Base-by-base conservation (phyloP, 2,329 filamentous ascomycete genomes). In the Ilyonectria destructans region DNA sequence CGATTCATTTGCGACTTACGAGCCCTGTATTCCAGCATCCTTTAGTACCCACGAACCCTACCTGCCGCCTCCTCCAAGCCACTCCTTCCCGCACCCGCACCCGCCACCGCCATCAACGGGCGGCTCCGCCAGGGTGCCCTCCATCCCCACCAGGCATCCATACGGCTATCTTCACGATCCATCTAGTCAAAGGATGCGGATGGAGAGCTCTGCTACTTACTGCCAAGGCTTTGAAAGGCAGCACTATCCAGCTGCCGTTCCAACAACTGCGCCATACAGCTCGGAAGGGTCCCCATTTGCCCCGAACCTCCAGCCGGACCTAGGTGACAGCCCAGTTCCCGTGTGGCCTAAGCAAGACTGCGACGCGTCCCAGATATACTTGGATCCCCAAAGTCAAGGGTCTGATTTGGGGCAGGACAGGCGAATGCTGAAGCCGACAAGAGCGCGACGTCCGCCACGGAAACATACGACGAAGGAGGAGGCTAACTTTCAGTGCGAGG, bases 401-500 rank as follows among this genome's bases (percentile, higher is more conserved):
- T 61, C 74, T 31, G 74, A 75, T 46, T 57, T 71, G 57, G 65
- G 68, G 5, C 69, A 69, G 49, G 75, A 77, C 48, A 74, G 71
- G 40, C 71, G 69, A 33, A 49, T 69, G 19, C 17, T 74, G 59
- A 76, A 77, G 45, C 62, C 67, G 29, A 67, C 45, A 49, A 77
- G 64, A 67, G 79, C 77, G 17, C 81, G 76, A 71, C 78, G 80
- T 71, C 77, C 80, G 13, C 81, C 84, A 19, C 84, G 88, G 49
- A 87, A 86, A 74, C 85, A 87, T 73, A 91, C 89, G 2, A 90
- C 90, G 19, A 88, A 87, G 65, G 91, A 91, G 70, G 91, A 93
- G 73, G 92, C 92, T 62, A 93, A 90, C 73, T 92, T 89, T 80
- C 86, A 88, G 70, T 97, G 95, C 77, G 84, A 86, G 62, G 84